Evolutionary conservation across 2,329 filamentous ascomycete species (phyloP).

Genomic region (Fonsecaea erecta): DNA sequence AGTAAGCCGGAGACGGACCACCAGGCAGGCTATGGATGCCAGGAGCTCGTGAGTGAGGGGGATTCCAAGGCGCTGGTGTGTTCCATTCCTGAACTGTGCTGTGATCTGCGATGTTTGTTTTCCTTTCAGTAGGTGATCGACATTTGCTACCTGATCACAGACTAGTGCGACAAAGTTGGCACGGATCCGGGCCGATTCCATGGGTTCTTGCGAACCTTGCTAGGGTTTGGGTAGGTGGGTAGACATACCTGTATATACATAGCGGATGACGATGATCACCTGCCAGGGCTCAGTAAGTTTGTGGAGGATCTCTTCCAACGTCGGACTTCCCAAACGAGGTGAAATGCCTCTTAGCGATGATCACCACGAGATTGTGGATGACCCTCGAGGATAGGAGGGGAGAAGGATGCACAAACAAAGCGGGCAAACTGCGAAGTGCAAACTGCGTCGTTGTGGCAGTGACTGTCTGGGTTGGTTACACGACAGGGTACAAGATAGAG

Average conservation of each 20-base stretch:
- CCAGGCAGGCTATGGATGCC: not conserved
- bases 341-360: not conserved
- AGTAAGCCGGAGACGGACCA: not conserved
- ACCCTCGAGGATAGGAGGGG: not conserved
- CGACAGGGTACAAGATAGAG: not conserved
- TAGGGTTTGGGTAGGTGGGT: constrained; percentile 19
- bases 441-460: not conserved
- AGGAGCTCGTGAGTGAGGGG: not conserved
- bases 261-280: constrained; percentile 2
- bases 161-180: constrained; percentile 21
- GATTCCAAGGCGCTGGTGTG: not conserved
- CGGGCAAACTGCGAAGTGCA: not conserved
- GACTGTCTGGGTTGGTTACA: not conserved
- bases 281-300: not conserved
- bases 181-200: constrained; percentile 7
- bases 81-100: not conserved
- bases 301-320: not conserved
- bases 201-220: constrained; percentile 2
- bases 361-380: not conserved
- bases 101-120: constrained; percentile 13
- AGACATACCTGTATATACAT: too few relatives aligned
- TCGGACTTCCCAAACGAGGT: not conserved
- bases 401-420: not conserved
- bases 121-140: constrained; percentile 7
- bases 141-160: constrained; percentile 8